Conservation (phyloP, 352 stramenopile genomes). For the Globisporangium nodosum region DNA sequence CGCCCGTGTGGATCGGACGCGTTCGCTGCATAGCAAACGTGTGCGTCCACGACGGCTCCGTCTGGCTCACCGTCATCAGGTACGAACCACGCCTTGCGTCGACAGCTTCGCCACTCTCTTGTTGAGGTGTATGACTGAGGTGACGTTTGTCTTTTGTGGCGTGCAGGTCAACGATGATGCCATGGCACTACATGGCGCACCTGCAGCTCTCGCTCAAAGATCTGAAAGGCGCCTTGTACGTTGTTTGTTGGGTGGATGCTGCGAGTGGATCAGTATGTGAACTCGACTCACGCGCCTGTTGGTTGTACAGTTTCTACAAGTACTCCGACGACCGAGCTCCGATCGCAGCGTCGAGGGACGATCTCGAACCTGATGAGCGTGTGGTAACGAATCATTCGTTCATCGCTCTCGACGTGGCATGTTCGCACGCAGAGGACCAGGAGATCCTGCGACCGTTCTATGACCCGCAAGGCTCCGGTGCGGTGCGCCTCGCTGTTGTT, state of each 20-base stretch:
- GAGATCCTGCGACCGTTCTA: slow-evolving; percentile 10
- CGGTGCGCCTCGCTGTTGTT: background rate
- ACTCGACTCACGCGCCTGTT: background rate
- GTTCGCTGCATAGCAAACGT: slow-evolving; percentile 32
- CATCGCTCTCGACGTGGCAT: slow-evolving; percentile 1
- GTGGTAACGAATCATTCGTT: slow-evolving; percentile 10
- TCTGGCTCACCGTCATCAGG: slow-evolving; percentile 36
- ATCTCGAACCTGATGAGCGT: slow-evolving; percentile 2
- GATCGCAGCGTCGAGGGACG: background rate
- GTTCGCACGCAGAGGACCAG: slow-evolving; percentile 1
- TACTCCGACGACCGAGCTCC: slow-evolving; percentile 6
- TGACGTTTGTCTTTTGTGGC: background rate
- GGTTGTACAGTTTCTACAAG: slow-evolving; percentile 6
- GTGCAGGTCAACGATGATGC: slow-evolving; percentile 4
- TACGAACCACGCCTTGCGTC: background rate
- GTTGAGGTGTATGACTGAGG: background rate
- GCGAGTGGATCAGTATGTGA: background rate
- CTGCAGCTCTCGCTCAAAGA: slow-evolving; percentile 6
- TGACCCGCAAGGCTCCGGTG: slow-evolving; percentile 9
- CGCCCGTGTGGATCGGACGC: slow-evolving; percentile 35
- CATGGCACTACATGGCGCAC: slow-evolving; percentile 11
- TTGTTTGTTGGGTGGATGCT: background rate
- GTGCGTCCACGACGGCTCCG: slow-evolving; percentile 24
- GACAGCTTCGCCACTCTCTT: slow-evolving; percentile 1
- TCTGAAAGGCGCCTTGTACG: slow-evolving; percentile 10